Base-by-base conservation (phyloP, 2,329 filamentous ascomycete genomes). In the Fusarium buharicum region DNA sequence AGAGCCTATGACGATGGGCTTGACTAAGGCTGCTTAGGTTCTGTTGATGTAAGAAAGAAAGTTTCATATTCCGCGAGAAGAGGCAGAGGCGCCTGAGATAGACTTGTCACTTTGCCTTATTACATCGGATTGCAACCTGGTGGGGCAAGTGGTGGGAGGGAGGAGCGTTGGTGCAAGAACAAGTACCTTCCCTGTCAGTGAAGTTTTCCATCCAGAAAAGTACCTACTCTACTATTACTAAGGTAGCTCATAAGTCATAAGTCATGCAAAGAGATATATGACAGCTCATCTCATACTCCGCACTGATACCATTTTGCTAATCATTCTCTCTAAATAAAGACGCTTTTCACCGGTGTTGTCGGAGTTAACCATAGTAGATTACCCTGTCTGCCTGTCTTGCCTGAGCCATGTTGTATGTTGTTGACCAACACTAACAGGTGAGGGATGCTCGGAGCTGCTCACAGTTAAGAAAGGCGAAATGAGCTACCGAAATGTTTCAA, bases 1-100 rank as follows among this genome's bases (percentile, higher is more conserved):
- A 33, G 30, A n/a, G 30, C 18, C 13, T 37, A 20, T 9, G 39
- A 20, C 8, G 20, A 31, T 58, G 30, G 10, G n/a, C 20, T 37
- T 22, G n/a, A 41, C 40, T 28, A 24, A n/a, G 37, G 39, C 18
- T 36, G 30, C 17, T 24, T 24, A 24, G 22, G 22, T 31, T 33
- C 45, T 55, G 33, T 31, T 17, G 61, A 57, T 65, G 61, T 27
- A 65, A 53, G 41, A 58, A 50, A 48, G 38, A 65, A 49, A 55
- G 52, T 65, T 52, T 47, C 31, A 28, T 24, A 45, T 34, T 30
- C 39, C 24, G 16, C 37, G 24, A 43, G 39, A 55, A 31, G 40
- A 48, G 50, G 47, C 55, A 31, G 40, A 48, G 50, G 47, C 55
- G 55, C 36, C 39, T 22, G 27, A 22, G 34, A 60, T 58, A 28